Evolutionary conservation across 116 monocot species (phyloP), one percentile per base, ranked within the genome.

Genomic region (Dioscorea cayenensis): DNA sequence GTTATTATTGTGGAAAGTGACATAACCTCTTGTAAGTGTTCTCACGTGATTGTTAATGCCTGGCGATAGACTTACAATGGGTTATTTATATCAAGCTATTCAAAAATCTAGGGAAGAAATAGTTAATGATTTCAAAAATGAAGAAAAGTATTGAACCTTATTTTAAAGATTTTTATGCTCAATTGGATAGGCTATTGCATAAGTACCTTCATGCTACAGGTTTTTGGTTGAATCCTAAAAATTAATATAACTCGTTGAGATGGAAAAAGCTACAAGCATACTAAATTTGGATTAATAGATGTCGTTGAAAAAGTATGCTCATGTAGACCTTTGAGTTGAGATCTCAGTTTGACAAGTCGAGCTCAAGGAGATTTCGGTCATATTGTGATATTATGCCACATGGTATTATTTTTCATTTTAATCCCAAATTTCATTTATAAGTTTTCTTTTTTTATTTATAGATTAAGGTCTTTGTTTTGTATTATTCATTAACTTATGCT

Each of bases 251-350:
- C 59, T 71, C 20, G 76, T 78, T 69, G 91, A 87, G 49, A 25
- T 25, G 25, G 85, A n/a, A 87, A 28, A 77, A 89, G 1, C 91
- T 69, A 88, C 25, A 89, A 89, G 69, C 79, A 91, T 51, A 82
- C 94, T 60, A 84, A 84, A 49, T 94, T 91, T 6, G 91, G 83
- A 25, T 76, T 25, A 77, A 58, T 94, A 1, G 94, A 99, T 79
- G 94, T 94, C 66, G 84, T 99, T 64, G 99, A 99, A 69, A 86
- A 89, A 94, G 68, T 74, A 94, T 36, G 87, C 94, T 19, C 89
- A 94, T 28, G 94, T 91, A 17, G 25, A 25, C 25, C 49, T 43
- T 69, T 49, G 89, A 94, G 52, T 66, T 82, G 62, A 94, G 94
- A 77, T 94, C 94, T 65, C 94, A 60, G 91, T 79, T 89, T 91